Percentiles rank a stretch among this genome's conserved stretches.
Conservation (phyloP, 805 yeast species). For the Ogataea trehaloabstinens region DNA sequence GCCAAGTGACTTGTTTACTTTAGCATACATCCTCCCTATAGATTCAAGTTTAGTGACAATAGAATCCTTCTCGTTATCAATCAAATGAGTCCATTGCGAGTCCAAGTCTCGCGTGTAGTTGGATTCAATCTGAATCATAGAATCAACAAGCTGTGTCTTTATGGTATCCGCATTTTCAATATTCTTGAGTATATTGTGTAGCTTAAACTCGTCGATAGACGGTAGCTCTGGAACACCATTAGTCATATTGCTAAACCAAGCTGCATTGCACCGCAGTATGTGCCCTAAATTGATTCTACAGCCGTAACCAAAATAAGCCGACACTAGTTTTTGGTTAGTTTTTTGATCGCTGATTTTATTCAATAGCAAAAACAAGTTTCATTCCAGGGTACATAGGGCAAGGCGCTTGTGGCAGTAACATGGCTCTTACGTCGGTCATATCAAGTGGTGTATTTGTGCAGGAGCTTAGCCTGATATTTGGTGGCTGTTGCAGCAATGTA, state of each 20-base stretch:
- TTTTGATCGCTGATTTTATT: no score
- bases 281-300: not conserved
- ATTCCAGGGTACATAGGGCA: no score
- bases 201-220: conserved; percentile 26
- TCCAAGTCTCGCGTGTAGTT: conserved; percentile 30
- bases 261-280: not conserved
- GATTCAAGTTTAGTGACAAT: conserved; percentile 19
- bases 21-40: conserved; percentile 6
- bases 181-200: conserved; percentile 23
- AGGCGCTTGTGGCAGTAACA: not conserved
- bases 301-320: not conserved
- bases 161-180: conserved; percentile 23
- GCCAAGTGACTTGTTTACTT: conserved; percentile 9
- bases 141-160: conserved; percentile 20
- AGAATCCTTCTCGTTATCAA: conserved; percentile 23
- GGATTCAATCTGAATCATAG: conserved; percentile 19
- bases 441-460: not conserved
- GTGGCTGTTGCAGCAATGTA: conserved; percentile 76
- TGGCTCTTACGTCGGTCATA: not conserved
- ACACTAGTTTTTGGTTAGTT: no score
- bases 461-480: conserved; percentile 43
- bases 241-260: no score
- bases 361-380: no score
- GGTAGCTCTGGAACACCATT: conserved; percentile 19
- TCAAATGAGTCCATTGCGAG: conserved; percentile 23